These are phyloP conservation scores for Trichophaea hybrida DNA, from an alignment of 2,329 filamentous ascomycete species.

Conservation along the genomic window DNA sequence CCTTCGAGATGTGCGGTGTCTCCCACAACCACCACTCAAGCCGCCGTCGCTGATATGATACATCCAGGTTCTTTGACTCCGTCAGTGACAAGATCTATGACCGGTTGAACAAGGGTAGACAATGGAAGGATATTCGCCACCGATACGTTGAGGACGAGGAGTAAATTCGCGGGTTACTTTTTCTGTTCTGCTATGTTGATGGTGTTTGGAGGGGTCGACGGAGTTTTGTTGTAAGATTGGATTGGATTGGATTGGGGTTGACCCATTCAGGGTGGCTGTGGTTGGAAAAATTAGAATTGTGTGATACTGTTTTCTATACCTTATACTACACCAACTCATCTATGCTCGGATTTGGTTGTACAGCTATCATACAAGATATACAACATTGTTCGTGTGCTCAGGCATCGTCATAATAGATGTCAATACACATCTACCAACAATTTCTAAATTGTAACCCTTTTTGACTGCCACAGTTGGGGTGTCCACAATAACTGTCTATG, in stretches of 20 bases:
- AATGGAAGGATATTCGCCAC: slow-evolving; percentile 64
- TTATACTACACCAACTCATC: no score
- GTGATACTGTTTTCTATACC: no score
- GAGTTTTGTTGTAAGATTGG: not conserved
- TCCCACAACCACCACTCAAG: not conserved
- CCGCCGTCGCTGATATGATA: not conserved
- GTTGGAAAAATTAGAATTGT: not conserved
- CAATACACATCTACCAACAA: no score
- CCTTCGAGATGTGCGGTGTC: slow-evolving; percentile 74
- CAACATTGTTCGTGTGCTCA: no score
- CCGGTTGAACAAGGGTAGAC: slow-evolving; percentile 60
- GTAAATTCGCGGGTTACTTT: not conserved
- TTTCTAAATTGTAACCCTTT: no score
- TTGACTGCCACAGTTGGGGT: no score
- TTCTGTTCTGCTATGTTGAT: not conserved
- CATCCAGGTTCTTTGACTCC: slow-evolving; percentile 62
- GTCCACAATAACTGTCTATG: no score
- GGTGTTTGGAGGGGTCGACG: not conserved
- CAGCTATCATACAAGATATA: no score
- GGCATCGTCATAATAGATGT: no score
- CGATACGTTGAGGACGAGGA: slow-evolving; percentile 63
- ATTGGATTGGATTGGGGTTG: not conserved
- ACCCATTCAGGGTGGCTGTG: no score
- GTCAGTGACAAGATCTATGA: slow-evolving; percentile 81
- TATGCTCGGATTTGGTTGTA: no score